phyloP scores from a whole-genome alignment of 2,329 filamentous ascomycete genomes.

The Triangularia setosa region DNA sequence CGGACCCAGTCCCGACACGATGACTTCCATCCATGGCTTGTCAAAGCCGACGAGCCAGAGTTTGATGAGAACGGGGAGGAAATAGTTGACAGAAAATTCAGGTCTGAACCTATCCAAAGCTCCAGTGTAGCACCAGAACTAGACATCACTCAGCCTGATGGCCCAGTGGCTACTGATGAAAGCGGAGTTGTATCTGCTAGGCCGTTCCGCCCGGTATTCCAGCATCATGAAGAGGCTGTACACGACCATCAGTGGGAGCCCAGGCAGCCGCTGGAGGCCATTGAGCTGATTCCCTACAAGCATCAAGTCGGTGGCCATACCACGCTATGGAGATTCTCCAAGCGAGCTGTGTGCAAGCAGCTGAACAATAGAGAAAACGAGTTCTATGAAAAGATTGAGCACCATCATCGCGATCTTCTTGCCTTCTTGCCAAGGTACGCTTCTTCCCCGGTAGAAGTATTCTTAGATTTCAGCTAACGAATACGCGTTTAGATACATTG shows the following conservation, averaged over 20 bases:
- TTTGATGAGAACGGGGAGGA: slow-evolving; percentile 31
- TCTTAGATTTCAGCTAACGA: slow-evolving; percentile 24
- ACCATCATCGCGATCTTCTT: slow-evolving; percentile 81
- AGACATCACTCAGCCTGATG: slow-evolving; percentile 31
- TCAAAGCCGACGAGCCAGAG: slow-evolving; percentile 53
- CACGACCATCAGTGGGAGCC: slow-evolving; percentile 50
- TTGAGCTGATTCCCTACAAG: slow-evolving; percentile 93
- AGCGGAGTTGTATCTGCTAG: slow-evolving; percentile 31
- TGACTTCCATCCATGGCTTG: slow-evolving; percentile 51
- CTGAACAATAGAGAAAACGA: slow-evolving; percentile 97
- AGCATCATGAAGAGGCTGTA: slow-evolving; percentile 45
- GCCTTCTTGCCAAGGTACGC: slow-evolving; percentile 81
- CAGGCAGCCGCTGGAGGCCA: slow-evolving; percentile 73
- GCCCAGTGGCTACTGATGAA: slow-evolving; percentile 41
- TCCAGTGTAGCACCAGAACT: slow-evolving; percentile 26
- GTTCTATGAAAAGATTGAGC: slow-evolving; percentile 96
- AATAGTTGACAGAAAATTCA: slow-evolving; percentile 28
- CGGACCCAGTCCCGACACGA: slow-evolving; percentile 29
- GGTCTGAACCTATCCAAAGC: slow-evolving; percentile 23
- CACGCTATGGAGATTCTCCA: slow-evolving; percentile 92
- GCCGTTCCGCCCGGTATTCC: slow-evolving; percentile 37
- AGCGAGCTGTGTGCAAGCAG: slow-evolving; percentile 94
- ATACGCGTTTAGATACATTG: slow-evolving; percentile 69
- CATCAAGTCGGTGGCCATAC: slow-evolving; percentile 98
- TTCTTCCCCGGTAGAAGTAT: background rate